Evolutionary conservation across 73 alveolate genomes (phyloP).

Genomic region (Stentor roeselii): DNA sequence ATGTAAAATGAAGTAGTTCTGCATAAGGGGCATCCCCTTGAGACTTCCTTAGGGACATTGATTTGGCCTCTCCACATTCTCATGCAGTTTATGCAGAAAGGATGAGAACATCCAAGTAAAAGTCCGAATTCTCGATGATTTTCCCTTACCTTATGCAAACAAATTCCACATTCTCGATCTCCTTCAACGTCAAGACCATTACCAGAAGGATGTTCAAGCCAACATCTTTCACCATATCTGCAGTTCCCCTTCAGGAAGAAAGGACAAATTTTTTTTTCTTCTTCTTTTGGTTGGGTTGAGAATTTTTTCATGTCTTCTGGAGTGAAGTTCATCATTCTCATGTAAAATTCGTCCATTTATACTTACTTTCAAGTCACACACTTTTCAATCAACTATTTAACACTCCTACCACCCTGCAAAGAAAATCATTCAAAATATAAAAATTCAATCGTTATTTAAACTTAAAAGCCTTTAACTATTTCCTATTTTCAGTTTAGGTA

Average conservation of each 20-base stretch:
- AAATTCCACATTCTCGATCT: slow-evolving; percentile 64
- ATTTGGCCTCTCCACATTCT: slow-evolving; percentile 63
- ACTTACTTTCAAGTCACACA: too few species aligned
- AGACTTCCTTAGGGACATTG: slow-evolving; percentile 41
- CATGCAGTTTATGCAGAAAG: slow-evolving; percentile 67
- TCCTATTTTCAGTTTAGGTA: slow-evolving; percentile 19
- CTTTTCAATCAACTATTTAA: too few species aligned
- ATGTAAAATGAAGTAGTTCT: slow-evolving; percentile 46
- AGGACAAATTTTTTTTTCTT: slow-evolving; percentile 37
- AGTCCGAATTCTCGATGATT: slow-evolving; percentile 55
- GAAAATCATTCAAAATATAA: too few species aligned
- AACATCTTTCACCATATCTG: slow-evolving; percentile 56
- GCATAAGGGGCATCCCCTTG: slow-evolving; percentile 68
- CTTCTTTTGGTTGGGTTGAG: background rate
- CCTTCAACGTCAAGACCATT: slow-evolving; percentile 24
- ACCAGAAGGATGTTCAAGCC: slow-evolving; percentile 42
- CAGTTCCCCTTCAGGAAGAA: slow-evolving; percentile 59
- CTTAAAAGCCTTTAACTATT: background rate
- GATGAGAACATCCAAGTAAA: slow-evolving; percentile 58
- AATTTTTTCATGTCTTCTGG: background rate
- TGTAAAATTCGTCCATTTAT: background rate
- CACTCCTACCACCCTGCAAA: too few species aligned
- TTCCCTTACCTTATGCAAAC: slow-evolving; percentile 47
- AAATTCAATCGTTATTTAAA: too few species aligned
- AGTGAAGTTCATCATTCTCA: background rate